Evolutionary conservation across 495 filamentous ascomycete species (phyloP).

Genomic region (Lichenothelia convexa): DNA sequence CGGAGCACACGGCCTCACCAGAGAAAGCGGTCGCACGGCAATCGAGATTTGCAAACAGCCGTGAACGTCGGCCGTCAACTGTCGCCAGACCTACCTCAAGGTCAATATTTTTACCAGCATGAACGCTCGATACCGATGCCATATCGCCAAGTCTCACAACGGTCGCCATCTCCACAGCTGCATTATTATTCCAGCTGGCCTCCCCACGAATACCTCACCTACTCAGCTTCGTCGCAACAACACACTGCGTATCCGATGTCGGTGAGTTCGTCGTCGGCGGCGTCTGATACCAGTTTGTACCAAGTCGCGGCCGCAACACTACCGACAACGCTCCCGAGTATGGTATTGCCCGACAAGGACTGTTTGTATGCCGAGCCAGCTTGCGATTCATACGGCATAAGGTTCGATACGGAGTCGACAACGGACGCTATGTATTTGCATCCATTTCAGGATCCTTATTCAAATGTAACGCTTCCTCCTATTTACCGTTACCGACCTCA

Average conservation of each 20-base stretch:
- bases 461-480: constrained; percentile 12
- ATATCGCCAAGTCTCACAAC: constrained; percentile 52
- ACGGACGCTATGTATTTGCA: constrained; percentile 49
- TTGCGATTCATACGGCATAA: constrained; percentile 57
- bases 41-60: not conserved
- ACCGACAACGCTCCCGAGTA: constrained; percentile 48
- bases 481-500: constrained; percentile 5
- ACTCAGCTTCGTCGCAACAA: constrained; percentile 42
- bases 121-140: constrained; percentile 38
- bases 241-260: constrained; percentile 49
- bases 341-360: constrained; percentile 46
- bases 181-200: constrained; percentile 51
- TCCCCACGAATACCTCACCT: constrained; percentile 50
- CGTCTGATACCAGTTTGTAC: constrained; percentile 12
- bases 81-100: not conserved
- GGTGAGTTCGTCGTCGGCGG: constrained; percentile 35
- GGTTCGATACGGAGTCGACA: constrained; percentile 54
- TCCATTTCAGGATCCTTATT: constrained; percentile 34
- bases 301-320: constrained; percentile 34
- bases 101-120: constrained; percentile 10
- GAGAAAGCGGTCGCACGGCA: not conserved
- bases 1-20: constrained; percentile 20
- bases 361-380: constrained; percentile 44
- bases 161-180: constrained; percentile 52
- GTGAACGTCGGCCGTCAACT: not conserved